Conservation (phyloP, 78 protist species). For the Dictyostelium capitatum region DNA sequence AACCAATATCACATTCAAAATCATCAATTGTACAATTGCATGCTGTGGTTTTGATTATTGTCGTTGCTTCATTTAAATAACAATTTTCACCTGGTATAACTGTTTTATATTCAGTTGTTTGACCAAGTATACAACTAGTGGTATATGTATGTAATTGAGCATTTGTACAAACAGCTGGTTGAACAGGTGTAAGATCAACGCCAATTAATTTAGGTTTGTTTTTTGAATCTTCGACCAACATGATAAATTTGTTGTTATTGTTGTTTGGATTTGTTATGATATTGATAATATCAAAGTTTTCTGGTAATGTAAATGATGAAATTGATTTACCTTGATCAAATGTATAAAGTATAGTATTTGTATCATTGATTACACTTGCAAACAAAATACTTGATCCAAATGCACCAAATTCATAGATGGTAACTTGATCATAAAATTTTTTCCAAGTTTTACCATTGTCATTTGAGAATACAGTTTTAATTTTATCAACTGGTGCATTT, state of each 20-base stretch:
- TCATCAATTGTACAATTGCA: slow-evolving; percentile 36
- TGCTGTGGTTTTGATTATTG: too few relatives aligned
- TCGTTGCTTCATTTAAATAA: too few relatives aligned
- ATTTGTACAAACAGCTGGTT: neutral
- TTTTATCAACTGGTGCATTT: neutral
- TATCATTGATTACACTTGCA: slow-evolving; percentile 19
- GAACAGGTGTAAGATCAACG: slow-evolving; percentile 16
- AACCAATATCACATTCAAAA: slow-evolving; percentile 74
- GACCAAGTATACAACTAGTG: slow-evolving; percentile 30
- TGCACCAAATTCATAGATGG: slow-evolving; percentile 70
- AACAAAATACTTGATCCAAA: slow-evolving; percentile 31
- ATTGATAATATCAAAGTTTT: neutral
- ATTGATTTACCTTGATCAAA: slow-evolving; percentile 19
- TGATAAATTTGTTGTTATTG: neutral
- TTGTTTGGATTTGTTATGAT: slow-evolving; percentile 26
- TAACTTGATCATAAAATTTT: slow-evolving; percentile 11
- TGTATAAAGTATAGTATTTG: slow-evolving; percentile 27
- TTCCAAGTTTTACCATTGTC: slow-evolving; percentile 69
- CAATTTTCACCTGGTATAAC: neutral
- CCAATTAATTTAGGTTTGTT: neutral
- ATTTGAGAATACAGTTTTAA: slow-evolving; percentile 40
- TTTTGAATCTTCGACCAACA: neutral
- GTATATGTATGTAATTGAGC: neutral
- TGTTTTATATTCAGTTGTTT: neutral
- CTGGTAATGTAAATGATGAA: neutral